phyloP scores from a whole-genome alignment of 139 green algal genomes.

The Chlorella sp. region DNA sequence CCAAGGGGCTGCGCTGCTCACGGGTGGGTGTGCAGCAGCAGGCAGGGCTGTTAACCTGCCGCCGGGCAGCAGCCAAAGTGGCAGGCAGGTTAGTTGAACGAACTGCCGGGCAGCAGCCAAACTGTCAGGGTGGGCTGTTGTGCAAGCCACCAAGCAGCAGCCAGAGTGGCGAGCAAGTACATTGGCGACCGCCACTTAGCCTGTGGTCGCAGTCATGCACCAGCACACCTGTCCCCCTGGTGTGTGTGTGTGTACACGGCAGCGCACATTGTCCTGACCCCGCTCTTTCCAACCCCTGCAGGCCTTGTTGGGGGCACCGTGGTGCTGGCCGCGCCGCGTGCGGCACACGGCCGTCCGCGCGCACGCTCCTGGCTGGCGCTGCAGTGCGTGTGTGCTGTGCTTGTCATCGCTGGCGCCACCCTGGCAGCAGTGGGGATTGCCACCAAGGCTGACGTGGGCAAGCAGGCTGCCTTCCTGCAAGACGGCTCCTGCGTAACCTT shows the following conservation, averaged over 20 bases:
- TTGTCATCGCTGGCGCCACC: constrained; percentile 14
- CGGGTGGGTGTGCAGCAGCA: constrained; percentile 2
- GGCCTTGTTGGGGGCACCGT: neutral
- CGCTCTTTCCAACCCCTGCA: neutral
- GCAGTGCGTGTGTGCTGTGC: constrained; percentile 3
- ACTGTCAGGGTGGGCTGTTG: no score
- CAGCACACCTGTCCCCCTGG: no score
- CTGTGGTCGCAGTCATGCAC: no score
- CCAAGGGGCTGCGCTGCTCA: constrained; percentile 7
- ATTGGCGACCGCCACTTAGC: no score
- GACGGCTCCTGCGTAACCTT: constrained; percentile 35
- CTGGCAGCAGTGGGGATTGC: constrained; percentile 30
- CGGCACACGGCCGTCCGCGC: neutral
- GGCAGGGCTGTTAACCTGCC: neutral
- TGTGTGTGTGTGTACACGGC: no score
- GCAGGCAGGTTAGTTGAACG: neutral
- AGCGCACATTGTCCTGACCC: no score
- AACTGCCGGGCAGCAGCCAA: no score
- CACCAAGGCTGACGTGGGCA: constrained; percentile 10
- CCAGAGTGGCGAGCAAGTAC: no score
- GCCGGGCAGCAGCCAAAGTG: neutral
- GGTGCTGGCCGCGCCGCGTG: neutral
- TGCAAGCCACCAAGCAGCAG: no score
- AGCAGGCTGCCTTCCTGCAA: neutral
- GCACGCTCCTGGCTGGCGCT: neutral